Evolutionary conservation across 352 stramenopile genomes (phyloP), one percentile per base, ranked within the genome.

Genomic region (Albugo candida): DNA sequence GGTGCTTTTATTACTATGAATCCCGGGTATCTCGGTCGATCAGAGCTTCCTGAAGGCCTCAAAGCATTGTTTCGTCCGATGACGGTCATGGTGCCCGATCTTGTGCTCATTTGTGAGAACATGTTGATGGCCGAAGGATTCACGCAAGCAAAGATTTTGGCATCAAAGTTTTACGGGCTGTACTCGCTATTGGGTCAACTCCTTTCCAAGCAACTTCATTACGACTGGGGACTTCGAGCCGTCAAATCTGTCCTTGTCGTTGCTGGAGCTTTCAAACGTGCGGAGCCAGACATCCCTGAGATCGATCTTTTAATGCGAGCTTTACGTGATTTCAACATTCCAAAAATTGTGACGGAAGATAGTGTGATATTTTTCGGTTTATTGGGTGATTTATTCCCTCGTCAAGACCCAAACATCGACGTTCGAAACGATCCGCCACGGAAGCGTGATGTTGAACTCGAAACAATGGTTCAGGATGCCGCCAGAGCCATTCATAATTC

Each of bases 1-100:
- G 92, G 92, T 34, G 89, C 84, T 8, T 97, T 95, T 58, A 97
- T 97, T 53, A 97, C 92, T 13, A 97, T 97, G 92, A 97, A 97
- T 57, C 92, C 92, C 2, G 92, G 89, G 13, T 97, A 97, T 58
- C 62, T 97, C 17, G 91, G 91, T 37, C 83, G 91, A 13, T 95
- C 80, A 0, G 91, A 97, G 54, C 67, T 97, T 5, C 91, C 92
- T 5, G 91, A 97, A 71, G 89, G 86, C 24, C 63, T 97, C 8
- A 96, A 97, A 57, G 87, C 87, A 6, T 59, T 97, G 2, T 97
- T 97, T 63, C 77, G 92, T 4, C 89, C 92, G 13, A 97, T 97
- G 78, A 97, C 91, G 13, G 85, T 97, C 39, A 97, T 97, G 86
- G 89, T 97, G 27, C 92, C 92, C 11, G 89, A 97, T 60, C 61